Evolutionary conservation across 345 rosid genomes (phyloP), one percentile per base, ranked within the genome.

Genomic region (Brassica nigra): DNA sequence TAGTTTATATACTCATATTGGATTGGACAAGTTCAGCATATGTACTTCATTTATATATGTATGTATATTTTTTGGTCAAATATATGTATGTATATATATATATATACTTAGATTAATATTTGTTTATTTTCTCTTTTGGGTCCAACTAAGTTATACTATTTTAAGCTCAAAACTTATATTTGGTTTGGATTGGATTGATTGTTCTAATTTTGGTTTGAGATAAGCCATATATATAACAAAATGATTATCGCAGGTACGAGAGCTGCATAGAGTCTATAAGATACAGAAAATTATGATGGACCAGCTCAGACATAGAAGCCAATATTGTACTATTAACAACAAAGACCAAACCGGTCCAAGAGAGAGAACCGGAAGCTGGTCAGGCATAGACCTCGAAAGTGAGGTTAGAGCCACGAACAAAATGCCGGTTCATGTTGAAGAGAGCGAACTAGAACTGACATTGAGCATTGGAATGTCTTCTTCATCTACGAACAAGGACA

Each of bases 261-360:
- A 94, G 83, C 91, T 94, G 49, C 98, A 94, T 74, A 74, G 94
- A 80, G 83, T 94, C 31, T 89, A 91, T 76, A 80, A 81, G 69
- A 88, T 87, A 58, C 98, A 94, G 54, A 92, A 78, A 83, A 81
- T 77, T 84, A 81, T 94, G 74, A 94, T 88, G 94, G 81, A 78
- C 27, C 92, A 88, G 76, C 69, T 78, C 67, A 87, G 85, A 79
- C 87, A 85, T 31, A 87, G 87, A 39, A 88, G 72, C 49, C 84
- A 73, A 71, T 10, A 72, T 11, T 78, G 84, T 85, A 69, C 75
- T 62, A 30, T 62, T 23, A 80, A 75, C 63, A 67, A 58, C 47
- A 78, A 77, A 70, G 74, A 76, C 37, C 80, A 66, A 71, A 16
- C 78, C 37, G 79, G 82, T 59, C 64, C 91, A 65, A 80, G 79